Conservation (phyloP, 257 asterid genomes). For the Solanum lignicaule region DNA sequence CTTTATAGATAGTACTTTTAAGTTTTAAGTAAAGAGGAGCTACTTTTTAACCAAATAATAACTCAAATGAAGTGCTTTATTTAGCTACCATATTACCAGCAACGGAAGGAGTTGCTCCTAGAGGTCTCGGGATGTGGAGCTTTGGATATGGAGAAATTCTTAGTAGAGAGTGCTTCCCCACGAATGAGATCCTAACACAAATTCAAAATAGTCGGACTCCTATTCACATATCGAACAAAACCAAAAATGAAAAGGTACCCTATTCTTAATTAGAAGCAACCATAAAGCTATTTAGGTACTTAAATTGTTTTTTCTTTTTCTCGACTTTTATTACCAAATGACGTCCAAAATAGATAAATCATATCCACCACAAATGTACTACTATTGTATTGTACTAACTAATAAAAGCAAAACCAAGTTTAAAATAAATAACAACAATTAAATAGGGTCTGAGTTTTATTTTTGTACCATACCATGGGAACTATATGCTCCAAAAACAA, state of each 20-base stretch:
- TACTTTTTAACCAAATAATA: neutral
- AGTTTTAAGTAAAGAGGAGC: neutral
- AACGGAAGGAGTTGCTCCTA: neutral
- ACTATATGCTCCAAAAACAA: neutral
- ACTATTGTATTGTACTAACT: neutral
- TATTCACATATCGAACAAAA: too few relatives aligned
- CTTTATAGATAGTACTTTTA: neutral
- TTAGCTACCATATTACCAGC: neutral
- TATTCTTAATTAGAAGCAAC: neutral
- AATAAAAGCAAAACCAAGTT: neutral
- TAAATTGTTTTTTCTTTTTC: neutral
- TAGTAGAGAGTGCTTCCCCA: rapidly evolving
- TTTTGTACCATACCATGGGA: neutral
- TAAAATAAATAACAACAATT: neutral
- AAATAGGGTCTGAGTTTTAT: neutral
- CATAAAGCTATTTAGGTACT: neutral
- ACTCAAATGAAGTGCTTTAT: neutral
- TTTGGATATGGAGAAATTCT: too few relatives aligned
- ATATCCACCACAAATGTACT: neutral
- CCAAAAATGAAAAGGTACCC: too few relatives aligned
- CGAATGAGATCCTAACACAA: too few relatives aligned
- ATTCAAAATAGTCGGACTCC: too few relatives aligned
- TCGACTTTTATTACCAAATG: neutral
- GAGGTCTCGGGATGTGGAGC: rapidly evolving
- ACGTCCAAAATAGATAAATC: neutral